phyloP scores from a whole-genome alignment of 1,284 basidiomycete genomes.

The Sporisorium exsertum region DNA sequence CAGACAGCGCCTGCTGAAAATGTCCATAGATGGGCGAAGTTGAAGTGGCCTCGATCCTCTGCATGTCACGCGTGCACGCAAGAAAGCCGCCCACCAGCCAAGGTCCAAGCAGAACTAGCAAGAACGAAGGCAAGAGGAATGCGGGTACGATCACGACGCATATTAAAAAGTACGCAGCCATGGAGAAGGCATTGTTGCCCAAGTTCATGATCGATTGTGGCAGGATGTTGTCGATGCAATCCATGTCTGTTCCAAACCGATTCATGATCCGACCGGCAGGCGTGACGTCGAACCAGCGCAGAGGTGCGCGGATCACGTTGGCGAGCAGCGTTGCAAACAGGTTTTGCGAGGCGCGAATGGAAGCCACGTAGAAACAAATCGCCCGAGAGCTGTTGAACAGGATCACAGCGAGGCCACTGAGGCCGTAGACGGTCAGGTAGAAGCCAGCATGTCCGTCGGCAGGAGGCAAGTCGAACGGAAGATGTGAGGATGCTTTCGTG shows the following conservation, averaged over 20 bases:
- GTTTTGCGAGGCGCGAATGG: constrained; percentile 45
- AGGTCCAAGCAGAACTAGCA: constrained; percentile 48
- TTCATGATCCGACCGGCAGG: constrained; percentile 64
- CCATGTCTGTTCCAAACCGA: constrained; percentile 65
- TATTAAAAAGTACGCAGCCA: constrained; percentile 56
- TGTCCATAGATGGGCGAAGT: constrained; percentile 66
- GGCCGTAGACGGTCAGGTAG: constrained; percentile 45
- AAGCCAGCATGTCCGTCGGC: constrained; percentile 30
- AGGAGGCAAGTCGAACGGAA: constrained; percentile 26
- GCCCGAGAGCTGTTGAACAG: constrained; percentile 40
- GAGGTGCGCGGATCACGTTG: constrained; percentile 57
- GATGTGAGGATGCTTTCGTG: neutral
- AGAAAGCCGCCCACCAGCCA: constrained; percentile 61
- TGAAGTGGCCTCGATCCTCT: constrained; percentile 66
- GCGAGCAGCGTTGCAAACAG: constrained; percentile 59
- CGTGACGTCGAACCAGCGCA: constrained; percentile 65
- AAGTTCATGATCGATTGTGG: constrained; percentile 55
- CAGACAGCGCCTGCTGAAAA: constrained; percentile 59
- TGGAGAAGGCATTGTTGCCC: constrained; percentile 43
- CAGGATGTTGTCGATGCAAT: constrained; percentile 61
- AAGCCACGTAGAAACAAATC: constrained; percentile 46
- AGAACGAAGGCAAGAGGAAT: constrained; percentile 47
- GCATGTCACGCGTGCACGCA: constrained; percentile 59
- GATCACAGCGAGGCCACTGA: constrained; percentile 43
- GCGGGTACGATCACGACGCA: constrained; percentile 60